Evolutionary conservation across 2,329 filamentous ascomycete species (phyloP), one percentile per base, ranked within the genome.

Genomic region (Magnaporthiopsis poae): DNA sequence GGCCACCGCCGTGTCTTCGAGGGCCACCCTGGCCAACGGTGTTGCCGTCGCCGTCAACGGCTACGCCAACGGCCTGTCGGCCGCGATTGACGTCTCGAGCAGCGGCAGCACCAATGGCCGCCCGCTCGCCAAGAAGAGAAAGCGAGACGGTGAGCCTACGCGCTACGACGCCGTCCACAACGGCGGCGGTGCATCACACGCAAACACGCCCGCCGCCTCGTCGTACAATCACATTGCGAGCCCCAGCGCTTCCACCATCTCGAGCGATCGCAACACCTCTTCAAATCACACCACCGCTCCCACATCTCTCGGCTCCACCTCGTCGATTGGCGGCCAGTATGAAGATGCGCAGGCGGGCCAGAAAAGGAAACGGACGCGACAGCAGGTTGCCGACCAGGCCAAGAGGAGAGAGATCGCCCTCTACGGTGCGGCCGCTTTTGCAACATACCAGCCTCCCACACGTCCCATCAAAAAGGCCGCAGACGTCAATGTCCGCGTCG

Each of bases 391-490:
- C 73, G 91, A 92, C 74, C 91, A 96, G 75, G 88, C 90, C 66
- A 94, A 92, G 75, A 84, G 89, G 71, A 85, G 89, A 72, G 90
- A 95, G 73, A 80, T 90, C 61, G 90, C 92, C 72, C 82, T 82
- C 31, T 82, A 87, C 59, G 85, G 86, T 31, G 89, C 93, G 75
- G 64, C 64, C 9, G 86, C 89, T 27, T 91, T 88, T 73, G 82
- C 87, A 70, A 90, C 86, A 70, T 98, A 98, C 75, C 85, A 92
- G 64, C 93, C 95, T 61, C 95, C 94, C 8, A 88, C 91, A 0
- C 90, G 91, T 70, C 94, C 94, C 3, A 89, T 91, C 4, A 92
- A 95, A 80, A 98, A 99, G 81, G 91, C 93, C 27, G 87, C 89
- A 72, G 90, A 94, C 68, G 90, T 94, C 9, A 78, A 81, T 63